These are phyloP conservation scores for Triticum timopheevii DNA, from an alignment of 176 grass and related monocot species.

Conservation along the genomic window DNA sequence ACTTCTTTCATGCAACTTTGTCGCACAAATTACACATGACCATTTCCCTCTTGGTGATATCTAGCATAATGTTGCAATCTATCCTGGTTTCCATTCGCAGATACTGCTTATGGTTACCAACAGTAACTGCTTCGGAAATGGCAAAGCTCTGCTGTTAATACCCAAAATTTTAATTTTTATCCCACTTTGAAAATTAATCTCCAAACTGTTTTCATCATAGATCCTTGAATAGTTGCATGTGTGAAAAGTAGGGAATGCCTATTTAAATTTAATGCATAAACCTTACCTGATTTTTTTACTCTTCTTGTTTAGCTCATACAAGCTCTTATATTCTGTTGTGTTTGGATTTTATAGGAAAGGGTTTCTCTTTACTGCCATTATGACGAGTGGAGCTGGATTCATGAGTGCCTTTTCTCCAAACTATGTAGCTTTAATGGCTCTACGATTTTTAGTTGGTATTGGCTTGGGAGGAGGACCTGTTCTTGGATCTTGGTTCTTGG, in stretches of 20 bases:
- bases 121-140: not conserved
- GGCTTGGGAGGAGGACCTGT: slow-evolving; percentile 94
- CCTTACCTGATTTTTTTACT: not conserved
- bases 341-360: slow-evolving; percentile 67
- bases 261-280: not conserved
- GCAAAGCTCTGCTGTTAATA: not conserved
- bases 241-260: not conserved
- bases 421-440: slow-evolving; percentile 59
- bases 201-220: not conserved
- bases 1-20: slow-evolving; percentile 15
- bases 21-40: not conserved
- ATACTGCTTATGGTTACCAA: not conserved
- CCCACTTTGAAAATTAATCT: not conserved
- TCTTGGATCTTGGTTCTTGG: slow-evolving; percentile 94
- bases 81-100: not conserved
- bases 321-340: slow-evolving; percentile 12
- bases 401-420: slow-evolving; percentile 86
- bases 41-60: not conserved
- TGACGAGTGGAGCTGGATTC: slow-evolving; percentile 79
- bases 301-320: slow-evolving; percentile 13
- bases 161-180: not conserved
- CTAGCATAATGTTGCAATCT: not conserved
- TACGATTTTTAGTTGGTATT: slow-evolving; percentile 90
- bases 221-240: slow-evolving; percentile 1
- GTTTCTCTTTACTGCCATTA: slow-evolving; percentile 93